Evolutionary conservation across 169 alveolate genomes (phyloP), one percentile per base, ranked within the genome.

Genomic region (Cytauxzoon felis): DNA sequence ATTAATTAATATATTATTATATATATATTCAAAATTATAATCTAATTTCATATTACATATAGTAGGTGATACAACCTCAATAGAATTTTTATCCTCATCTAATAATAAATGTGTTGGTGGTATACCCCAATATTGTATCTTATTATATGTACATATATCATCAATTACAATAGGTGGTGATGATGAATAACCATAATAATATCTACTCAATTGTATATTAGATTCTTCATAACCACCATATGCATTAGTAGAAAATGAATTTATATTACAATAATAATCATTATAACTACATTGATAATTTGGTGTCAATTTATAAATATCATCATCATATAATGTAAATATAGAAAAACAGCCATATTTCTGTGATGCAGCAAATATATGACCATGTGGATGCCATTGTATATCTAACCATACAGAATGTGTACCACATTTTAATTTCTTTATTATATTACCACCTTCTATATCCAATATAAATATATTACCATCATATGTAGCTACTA

Each of bases 381-480:
- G 9, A 33, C 84, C 84, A 26, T 29, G 24, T 9, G 84, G 84
- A 47, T 73, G 84, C 84, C 84, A 73, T 16, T 34, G 72, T 7
- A 69, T 65, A 24, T 73, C 84, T 21, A 73, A 34, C 84, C 84
- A 73, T 5, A 30, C 56, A 9, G 84, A 78, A 21, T 36, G 38
- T 3, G 71, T 45, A 19, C 79, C 84, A 57, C 75, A 61, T 18
- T 49, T 57, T 11, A 73, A 26, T 50, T 53, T 73, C 52, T 30
- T 54, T 9, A 73, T 26, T 4, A 73, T 27, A 0, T 54, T 5
- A 19, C 57, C n/a, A 6, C 24, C 27, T 13, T 21, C 50, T 8
- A 73, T 48, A 29, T 43, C 21, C 16, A 63, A 24, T 8, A 64
- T 23, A 38, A 33, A 50, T 5, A 73, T 63, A 5, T 30, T n/a